Evolutionary conservation across 176 grass and related monocot species (phyloP), one percentile per base, ranked within the genome.

Genomic region (Dactylis glomerata): DNA sequence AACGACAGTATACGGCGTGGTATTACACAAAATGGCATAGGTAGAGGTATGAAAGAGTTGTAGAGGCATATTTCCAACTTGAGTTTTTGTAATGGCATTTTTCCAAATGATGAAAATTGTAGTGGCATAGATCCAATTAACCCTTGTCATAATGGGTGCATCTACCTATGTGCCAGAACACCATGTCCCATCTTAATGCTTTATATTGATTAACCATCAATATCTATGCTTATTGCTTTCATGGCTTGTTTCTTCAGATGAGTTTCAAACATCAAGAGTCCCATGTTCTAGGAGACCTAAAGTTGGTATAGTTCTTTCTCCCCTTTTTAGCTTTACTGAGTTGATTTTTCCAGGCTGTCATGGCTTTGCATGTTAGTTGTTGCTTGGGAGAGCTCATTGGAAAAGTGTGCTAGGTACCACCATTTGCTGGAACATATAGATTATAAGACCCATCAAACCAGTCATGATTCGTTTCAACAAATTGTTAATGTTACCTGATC

Each of bases 211-310:
- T 77, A 31, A 42, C 13, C 33, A 32, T 83, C 80, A 83, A 16
- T 44, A 72, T 77, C 3, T 73, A 3, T 86, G 30, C 52, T 55
- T 27, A 58, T 44, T 65, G 24, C 41, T 37, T 19, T 14, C 49
- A 24, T 81, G 56, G 17, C 5, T 26, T 32, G 23, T 81, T 76
- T 63, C 19, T 32, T 26, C 91, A 96, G 96, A 99, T 81, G 96
- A 99, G 84, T 99, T 99, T 76, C 93, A 99, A 86, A 92, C 96
- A 57, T 66, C 84, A 66, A 88, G 96, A 89, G 59, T 41, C 10
- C 93, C 96, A 57, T 87, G 90, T 77, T 89, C 91, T 51, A 92
- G 96, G 84, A 96, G 92, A 76, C 96, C 96, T 34, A 91, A 86
- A 86, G 90, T 92, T 42, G 96, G 96, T 99, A 96, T 51, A 45